Conservation (phyloP, 2,329 filamentous ascomycete species). For the Epichloe baconii region DNA sequence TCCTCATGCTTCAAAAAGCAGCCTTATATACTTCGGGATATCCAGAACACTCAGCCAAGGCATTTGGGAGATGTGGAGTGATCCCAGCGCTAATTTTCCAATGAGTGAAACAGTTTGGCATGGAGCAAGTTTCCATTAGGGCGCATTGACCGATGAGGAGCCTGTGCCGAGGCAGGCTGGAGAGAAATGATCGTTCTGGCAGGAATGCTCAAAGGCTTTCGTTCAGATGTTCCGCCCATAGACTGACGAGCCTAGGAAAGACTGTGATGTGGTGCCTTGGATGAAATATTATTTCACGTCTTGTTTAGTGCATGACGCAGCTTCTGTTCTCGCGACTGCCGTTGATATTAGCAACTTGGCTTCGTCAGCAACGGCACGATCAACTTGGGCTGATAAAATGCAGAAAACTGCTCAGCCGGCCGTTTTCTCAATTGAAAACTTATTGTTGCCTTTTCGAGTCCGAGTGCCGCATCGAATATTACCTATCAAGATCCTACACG, state of each 20-base stretch:
- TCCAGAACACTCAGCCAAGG: background rate
- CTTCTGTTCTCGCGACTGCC: background rate
- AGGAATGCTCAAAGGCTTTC: background rate
- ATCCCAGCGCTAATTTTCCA: background rate
- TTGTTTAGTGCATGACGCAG: background rate
- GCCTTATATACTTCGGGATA: background rate
- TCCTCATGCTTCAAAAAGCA: background rate
- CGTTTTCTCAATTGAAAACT: background rate
- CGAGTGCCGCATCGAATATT: background rate
- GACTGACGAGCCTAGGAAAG: background rate
- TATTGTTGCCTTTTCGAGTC: background rate
- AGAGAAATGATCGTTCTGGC: background rate
- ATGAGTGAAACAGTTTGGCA: background rate
- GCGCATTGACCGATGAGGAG: background rate
- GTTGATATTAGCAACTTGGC: background rate
- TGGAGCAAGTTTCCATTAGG: background rate
- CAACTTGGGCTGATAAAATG: background rate
- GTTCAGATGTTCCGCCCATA: background rate
- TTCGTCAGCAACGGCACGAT: background rate
- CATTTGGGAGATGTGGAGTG: background rate
- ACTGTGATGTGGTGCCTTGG: background rate
- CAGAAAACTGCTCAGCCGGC: background rate
- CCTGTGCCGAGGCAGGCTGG: background rate
- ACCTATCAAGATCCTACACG: constrained; percentile 1
- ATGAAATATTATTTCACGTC: background rate